Evolutionary conservation across 2,329 filamentous ascomycete genomes (phyloP), one percentile per base, ranked within the genome.

Genomic region (Aureobasidium melanogenum): DNA sequence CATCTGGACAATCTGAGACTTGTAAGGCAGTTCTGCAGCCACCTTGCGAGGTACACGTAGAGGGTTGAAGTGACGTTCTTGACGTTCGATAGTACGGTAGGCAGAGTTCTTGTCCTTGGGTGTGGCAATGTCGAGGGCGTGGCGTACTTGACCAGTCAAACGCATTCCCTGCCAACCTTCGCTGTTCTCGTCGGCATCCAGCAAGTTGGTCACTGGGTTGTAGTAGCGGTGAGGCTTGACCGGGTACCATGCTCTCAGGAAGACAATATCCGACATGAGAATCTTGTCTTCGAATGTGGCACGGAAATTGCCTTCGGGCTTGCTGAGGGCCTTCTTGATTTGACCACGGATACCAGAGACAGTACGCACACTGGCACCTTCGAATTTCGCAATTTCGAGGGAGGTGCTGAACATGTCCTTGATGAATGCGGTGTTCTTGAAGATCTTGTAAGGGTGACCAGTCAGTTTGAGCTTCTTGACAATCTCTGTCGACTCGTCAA

Each of bases 391-490:
- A 66, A 99, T 94, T 73, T 99, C 94, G 44, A 99, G 85, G 0
- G 91, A 82, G 0, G 88, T 87, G 71, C 85, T 91, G 81, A 99
- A 99, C 94, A 99, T 99, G 77, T 96, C 91, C 75, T 94, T 95
- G 77, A 99, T 91, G 73, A 99, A 99, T 41, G 94, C 92, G 0
- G 94, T 99, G 79, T 99, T 99, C 77, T 96, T 96, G 84, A 95
- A 97, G 75, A 97, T 95, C 78, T 97, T 97, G 82, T 94, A 95
- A 1, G 94, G 92, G 51, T 85, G 82, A 63, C 94, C 94, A 0
- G 91, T 97, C 52, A 99, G 84, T 76, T 99, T 99, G 71, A 99
- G 86, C 81, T 99, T 99, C 83, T 99, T 99, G 74, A 99, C 94
- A 66, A 99, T 97, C 73, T 99, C 94, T 3, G 90, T 92, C 43